Evolutionary conservation across 116 monocot species (phyloP).

Genomic region (Dioscorea cayenensis): DNA sequence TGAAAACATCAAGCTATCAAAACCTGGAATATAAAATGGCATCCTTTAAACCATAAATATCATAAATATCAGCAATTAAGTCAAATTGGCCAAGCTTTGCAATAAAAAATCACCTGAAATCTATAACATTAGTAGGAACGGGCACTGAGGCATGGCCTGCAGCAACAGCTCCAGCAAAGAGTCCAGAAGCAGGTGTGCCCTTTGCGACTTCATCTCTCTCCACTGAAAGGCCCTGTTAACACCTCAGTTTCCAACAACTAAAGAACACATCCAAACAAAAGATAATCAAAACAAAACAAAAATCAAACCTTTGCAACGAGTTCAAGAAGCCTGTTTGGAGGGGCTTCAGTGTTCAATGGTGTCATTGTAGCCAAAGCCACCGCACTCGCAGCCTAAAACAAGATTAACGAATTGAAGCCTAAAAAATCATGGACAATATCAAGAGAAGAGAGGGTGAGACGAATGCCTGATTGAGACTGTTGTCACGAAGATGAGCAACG

Average conservation of each 20-base stretch:
- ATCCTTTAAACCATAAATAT: neutral
- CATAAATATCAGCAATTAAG: neutral
- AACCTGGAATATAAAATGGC: no score
- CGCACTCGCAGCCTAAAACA: conserved; percentile 52
- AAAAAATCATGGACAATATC: neutral
- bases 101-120: conserved; percentile 60
- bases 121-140: conserved; percentile 27
- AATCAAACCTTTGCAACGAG: conserved; percentile 76
- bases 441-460: neutral
- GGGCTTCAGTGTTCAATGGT: conserved; percentile 37
- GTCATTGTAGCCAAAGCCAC: conserved; percentile 82
- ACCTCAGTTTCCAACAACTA: conserved; percentile 9
- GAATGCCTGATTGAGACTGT: conserved; percentile 62
- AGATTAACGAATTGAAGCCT: neutral
- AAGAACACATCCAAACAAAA: neutral
- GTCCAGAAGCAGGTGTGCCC: conserved; percentile 17
- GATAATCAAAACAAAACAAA: conserved; percentile 5
- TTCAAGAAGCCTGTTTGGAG: conserved; percentile 55
- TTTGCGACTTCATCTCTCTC: conserved; percentile 53
- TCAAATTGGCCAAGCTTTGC: neutral
- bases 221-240: conserved; percentile 70
- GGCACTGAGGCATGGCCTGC: conserved; percentile 14
- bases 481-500: conserved; percentile 73
- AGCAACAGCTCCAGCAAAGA: conserved; percentile 1
- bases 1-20: no score